Evolutionary conservation across 768 basidiomycete genomes (phyloP).

Genomic region (Tulasnella sp.): DNA sequence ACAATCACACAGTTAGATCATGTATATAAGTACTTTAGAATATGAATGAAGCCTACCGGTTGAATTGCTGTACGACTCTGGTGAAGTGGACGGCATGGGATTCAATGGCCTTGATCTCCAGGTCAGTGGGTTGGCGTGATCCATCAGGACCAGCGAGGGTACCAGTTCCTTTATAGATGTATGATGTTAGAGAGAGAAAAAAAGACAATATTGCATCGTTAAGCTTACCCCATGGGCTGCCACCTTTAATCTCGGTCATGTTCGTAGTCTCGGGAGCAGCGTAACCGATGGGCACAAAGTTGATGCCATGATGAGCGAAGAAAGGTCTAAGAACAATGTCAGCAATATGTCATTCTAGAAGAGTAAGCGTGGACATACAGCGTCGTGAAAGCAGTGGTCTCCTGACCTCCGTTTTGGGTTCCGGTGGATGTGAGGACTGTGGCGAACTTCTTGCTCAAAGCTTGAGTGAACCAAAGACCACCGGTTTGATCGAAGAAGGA

Average conservation of each 20-base stretch:
- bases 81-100: background rate
- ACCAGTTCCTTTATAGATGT: background rate
- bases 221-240: slow-evolving; percentile 28
- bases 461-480: slow-evolving; percentile 21
- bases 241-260: slow-evolving; percentile 25
- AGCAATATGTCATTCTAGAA: background rate
- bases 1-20: too few species aligned
- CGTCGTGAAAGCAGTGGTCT: slow-evolving; percentile 28
- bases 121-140: background rate
- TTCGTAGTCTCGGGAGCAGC: slow-evolving; percentile 16
- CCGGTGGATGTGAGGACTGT: slow-evolving; percentile 27
- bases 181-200: background rate
- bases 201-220: background rate
- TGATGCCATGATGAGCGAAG: slow-evolving; percentile 28
- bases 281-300: slow-evolving; percentile 27
- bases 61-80: background rate
- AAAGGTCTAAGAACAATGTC: slow-evolving; percentile 18
- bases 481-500: slow-evolving; percentile 30
- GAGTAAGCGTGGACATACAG: slow-evolving; percentile 21
- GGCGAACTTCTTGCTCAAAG: slow-evolving; percentile 27
- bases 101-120: background rate
- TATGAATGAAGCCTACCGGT: too few species aligned
- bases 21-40: too few species aligned
- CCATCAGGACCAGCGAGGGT: background rate
- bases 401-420: slow-evolving; percentile 28